A percentile compares a stretch with the other conserved stretches of the same genome.
These are phyloP conservation scores for Barnettozyma sucrosica DNA, from an alignment of 805 yeast species.

Conservation along the genomic window DNA sequence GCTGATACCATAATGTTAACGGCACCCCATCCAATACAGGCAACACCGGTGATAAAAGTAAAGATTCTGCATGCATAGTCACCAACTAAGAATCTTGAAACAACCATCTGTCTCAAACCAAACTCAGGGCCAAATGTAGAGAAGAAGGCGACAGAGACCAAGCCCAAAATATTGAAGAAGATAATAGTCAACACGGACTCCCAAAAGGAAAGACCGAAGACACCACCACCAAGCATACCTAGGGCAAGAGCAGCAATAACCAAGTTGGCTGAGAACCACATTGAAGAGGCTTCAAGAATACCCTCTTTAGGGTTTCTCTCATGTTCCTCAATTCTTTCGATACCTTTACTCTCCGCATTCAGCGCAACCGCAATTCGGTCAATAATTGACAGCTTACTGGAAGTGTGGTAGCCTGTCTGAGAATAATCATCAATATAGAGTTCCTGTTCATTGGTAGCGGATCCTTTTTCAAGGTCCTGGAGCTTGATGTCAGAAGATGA, in stretches of 20 bases:
- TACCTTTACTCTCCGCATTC: constrained; percentile 63
- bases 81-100: constrained; percentile 76
- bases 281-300: constrained; percentile 64
- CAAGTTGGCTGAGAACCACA: constrained; percentile 91
- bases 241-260: constrained; percentile 78
- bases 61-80: constrained; percentile 69
- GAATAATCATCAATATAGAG: constrained; percentile 19
- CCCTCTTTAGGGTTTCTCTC: constrained; percentile 62
- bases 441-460: constrained; percentile 12
- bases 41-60: constrained; percentile 69
- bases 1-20: constrained; percentile 89
- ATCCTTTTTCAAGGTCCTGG: constrained; percentile 21
- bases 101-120: constrained; percentile 84
- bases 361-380: constrained; percentile 23
- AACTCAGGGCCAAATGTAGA: constrained; percentile 78
- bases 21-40: constrained; percentile 95
- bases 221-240: constrained; percentile 65
- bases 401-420: constrained; percentile 14
- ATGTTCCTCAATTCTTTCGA: constrained; percentile 74
- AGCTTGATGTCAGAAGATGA: constrained; percentile 15
- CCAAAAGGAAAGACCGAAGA: constrained; percentile 68
- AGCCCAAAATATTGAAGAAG: constrained; percentile 71
- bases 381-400: constrained; percentile 12
- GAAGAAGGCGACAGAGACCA: constrained; percentile 73
- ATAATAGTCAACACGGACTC: constrained; percentile 60